These are phyloP conservation scores for Hemerocallis citrina DNA, from an alignment of 106 monocot species.

Conservation along the genomic window DNA sequence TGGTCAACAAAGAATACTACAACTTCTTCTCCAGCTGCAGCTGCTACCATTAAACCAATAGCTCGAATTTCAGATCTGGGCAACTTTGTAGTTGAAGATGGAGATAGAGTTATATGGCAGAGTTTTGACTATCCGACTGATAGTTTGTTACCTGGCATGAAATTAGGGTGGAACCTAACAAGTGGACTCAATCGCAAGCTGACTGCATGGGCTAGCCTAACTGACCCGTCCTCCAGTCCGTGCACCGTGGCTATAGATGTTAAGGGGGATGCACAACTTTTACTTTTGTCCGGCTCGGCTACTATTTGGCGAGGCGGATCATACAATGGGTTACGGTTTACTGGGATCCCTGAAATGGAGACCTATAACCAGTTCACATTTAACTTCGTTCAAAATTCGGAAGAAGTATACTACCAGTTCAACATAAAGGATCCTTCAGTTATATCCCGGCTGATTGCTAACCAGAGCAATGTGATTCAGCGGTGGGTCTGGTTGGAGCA, in stretches of 20 bases:
- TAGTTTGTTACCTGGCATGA: constrained; percentile 44
- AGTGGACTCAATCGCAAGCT: constrained; percentile 10
- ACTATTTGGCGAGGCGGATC: constrained; percentile 21
- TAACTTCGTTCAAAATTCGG: neutral
- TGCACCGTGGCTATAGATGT: constrained; percentile 2
- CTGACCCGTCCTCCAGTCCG: constrained; percentile 15
- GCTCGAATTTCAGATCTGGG: neutral
- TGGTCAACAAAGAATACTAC: neutral
- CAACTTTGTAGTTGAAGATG: constrained; percentile 7
- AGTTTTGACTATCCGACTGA: constrained; percentile 54
- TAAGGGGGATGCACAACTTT: constrained; percentile 2
- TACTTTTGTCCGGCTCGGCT: constrained; percentile 1
- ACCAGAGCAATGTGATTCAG: neutral
- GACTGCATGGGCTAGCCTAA: constrained; percentile 17
- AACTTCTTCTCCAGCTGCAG: too few relatives aligned
- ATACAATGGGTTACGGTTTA: constrained; percentile 24
- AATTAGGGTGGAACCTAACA: constrained; percentile 12
- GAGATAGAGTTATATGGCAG: constrained; percentile 46
- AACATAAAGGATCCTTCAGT: neutral
- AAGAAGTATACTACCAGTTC: constrained; percentile 9
- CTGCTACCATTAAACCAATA: neutral
- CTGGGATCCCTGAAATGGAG: constrained; percentile 21
- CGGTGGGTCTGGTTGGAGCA: constrained; percentile 12
- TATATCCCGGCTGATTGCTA: constrained; percentile 8
- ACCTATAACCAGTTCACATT: constrained; percentile 2